These are phyloP conservation scores for Blastobotrys buckinghamii DNA, from an alignment of 1,139 yeast genomes.

Conservation along the genomic window DNA sequence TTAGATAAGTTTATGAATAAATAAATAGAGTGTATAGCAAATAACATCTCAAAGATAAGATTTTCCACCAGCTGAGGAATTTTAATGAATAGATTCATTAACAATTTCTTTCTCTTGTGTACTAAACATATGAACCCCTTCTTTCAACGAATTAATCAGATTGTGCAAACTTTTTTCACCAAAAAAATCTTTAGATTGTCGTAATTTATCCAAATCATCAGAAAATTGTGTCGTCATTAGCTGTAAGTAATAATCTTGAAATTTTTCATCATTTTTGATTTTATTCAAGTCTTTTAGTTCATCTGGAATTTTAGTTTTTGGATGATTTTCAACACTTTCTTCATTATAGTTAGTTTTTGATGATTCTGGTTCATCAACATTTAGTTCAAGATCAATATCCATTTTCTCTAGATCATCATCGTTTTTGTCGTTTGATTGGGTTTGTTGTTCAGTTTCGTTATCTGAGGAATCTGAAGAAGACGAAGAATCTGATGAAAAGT, in stretches of 20 bases:
- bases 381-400: constrained; percentile 17
- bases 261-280: constrained; percentile 21
- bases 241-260: constrained; percentile 30
- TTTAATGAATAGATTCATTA: neutral
- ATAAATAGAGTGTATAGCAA: neutral
- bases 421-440: constrained; percentile 4
- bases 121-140: constrained; percentile 36
- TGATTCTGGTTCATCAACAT: constrained; percentile 9
- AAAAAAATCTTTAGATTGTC: constrained; percentile 34
- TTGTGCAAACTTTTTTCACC: constrained; percentile 31
- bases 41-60: too few species aligned
- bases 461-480: neutral
- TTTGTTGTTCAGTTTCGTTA: constrained; percentile 2
- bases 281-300: constrained; percentile 9
- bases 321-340: constrained; percentile 4
- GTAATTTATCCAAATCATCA: constrained; percentile 34
- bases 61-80: neutral
- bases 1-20: neutral
- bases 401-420: constrained; percentile 1
- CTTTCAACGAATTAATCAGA: constrained; percentile 34
- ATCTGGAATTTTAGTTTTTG: constrained; percentile 17
- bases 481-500: constrained; percentile 24
- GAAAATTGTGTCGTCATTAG: constrained; percentile 35
- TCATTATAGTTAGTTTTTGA: constrained; percentile 3
- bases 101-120: constrained; percentile 24